Conservation (phyloP, 768 basidiomycete genomes). For the Daedalea quercina region DNA sequence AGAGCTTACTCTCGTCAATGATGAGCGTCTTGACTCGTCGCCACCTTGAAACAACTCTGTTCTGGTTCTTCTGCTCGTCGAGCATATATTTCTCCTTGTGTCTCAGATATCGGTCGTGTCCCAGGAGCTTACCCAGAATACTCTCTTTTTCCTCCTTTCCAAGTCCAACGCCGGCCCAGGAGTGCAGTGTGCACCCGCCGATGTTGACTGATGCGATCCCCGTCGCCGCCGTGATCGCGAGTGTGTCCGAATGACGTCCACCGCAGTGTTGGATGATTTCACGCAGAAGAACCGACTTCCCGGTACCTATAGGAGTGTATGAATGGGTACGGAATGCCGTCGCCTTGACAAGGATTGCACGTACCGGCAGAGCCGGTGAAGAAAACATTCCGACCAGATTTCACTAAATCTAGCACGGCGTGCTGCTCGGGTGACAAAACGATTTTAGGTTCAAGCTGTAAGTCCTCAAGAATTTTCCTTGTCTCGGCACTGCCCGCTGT, state of each 20-base stretch:
- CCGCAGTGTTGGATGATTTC: conserved; percentile 57
- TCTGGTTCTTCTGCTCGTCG: background rate
- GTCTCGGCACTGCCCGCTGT: too few relatives aligned
- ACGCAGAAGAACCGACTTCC: conserved; percentile 76
- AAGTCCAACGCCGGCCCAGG: conserved; percentile 76
- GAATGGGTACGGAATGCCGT: background rate
- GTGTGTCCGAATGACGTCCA: conserved; percentile 22
- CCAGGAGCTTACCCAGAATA: conserved; percentile 48
- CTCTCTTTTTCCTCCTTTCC: conserved; percentile 50
- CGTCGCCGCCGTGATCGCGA: conserved; percentile 79
- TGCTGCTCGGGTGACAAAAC: conserved; percentile 47
- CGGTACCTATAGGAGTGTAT: conserved; percentile 44
- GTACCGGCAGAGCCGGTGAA: conserved; percentile 84
- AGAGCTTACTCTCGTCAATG: conserved; percentile 70
- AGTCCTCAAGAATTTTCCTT: too few relatives aligned
- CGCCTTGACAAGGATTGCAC: background rate
- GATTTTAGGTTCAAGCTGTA: background rate
- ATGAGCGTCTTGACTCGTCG: conserved; percentile 43
- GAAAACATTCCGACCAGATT: conserved; percentile 61
- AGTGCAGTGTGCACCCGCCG: conserved; percentile 74
- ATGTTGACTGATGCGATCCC: conserved; percentile 81
- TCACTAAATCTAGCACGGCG: conserved; percentile 43
- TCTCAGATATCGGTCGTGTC: conserved; percentile 21
- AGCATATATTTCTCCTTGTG: conserved; percentile 1
- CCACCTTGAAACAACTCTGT: background rate